Percentiles rank a stretch among this genome's conserved stretches.
These are phyloP conservation scores for Picocystis sp. DNA, from an alignment of 163 green algal genomes.

Conservation along the genomic window DNA sequence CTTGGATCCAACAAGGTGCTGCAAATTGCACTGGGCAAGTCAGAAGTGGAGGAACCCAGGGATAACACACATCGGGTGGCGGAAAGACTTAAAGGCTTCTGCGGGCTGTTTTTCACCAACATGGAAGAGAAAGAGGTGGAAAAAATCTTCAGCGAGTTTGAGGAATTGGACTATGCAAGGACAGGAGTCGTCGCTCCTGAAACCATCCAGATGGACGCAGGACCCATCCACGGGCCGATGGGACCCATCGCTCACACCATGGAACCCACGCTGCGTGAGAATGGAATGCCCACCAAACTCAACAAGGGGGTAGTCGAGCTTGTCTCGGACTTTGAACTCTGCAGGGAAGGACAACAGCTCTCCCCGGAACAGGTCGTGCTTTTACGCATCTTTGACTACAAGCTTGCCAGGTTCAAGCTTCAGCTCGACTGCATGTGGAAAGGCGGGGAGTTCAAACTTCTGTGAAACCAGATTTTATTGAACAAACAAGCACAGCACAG, in stretches of 20 bases:
- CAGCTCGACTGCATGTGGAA: slow-evolving; percentile 18
- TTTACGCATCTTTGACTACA: slow-evolving; percentile 64
- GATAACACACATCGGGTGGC: slow-evolving; percentile 36
- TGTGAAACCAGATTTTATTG: too few species aligned
- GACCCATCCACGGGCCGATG: slow-evolving; percentile 31
- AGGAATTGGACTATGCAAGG: slow-evolving; percentile 62
- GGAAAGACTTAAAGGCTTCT: neutral
- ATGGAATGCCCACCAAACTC: slow-evolving; percentile 78
- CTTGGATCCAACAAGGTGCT: slow-evolving; percentile 82
- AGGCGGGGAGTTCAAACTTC: too few species aligned
- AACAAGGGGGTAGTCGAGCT: slow-evolving; percentile 83
- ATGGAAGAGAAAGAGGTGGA: slow-evolving; percentile 46
- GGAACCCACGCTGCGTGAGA: slow-evolving; percentile 73
- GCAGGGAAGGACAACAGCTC: slow-evolving; percentile 43
- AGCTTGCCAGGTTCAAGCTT: slow-evolving; percentile 63
- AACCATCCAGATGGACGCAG: slow-evolving; percentile 23
- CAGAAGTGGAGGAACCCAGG: slow-evolving; percentile 53
- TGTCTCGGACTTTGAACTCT: slow-evolving; percentile 52
- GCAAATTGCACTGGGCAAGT: slow-evolving; percentile 65
- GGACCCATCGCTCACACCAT: slow-evolving; percentile 75
- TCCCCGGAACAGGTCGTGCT: slow-evolving; percentile 49
- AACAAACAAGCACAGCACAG: too few species aligned
- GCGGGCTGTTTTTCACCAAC: slow-evolving; percentile 74
- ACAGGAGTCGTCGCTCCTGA: slow-evolving; percentile 45
- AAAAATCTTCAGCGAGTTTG: slow-evolving; percentile 34